Conservation (phyloP, 768 basidiomycete genomes). For the Suillus tomentosus region DNA sequence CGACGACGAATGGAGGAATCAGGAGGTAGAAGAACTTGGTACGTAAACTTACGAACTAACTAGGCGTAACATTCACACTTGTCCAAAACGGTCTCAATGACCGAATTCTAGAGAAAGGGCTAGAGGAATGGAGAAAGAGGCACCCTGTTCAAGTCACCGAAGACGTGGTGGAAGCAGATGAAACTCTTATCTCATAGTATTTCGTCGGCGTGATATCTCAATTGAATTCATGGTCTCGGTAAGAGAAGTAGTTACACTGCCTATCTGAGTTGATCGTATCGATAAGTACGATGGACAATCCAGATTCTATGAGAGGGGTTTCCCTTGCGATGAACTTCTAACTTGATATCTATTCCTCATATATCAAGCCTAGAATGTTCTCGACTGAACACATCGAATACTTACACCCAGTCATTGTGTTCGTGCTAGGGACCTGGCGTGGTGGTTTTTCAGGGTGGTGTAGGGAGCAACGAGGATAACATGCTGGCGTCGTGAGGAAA, state of each 20-base stretch:
- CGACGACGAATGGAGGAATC: constrained; percentile 65
- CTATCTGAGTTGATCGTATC: constrained; percentile 4
- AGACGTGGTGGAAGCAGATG: background rate
- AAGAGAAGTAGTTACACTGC: background rate
- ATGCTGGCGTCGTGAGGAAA: background rate
- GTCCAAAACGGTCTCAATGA: constrained; percentile 63
- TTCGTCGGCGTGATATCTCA: background rate
- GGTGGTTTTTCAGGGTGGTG: background rate
- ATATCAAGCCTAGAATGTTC: background rate
- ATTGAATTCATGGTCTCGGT: background rate
- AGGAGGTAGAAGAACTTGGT: constrained; percentile 62
- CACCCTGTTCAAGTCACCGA: constrained; percentile 27
- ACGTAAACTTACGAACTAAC: constrained; percentile 11
- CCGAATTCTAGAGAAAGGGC: constrained; percentile 67
- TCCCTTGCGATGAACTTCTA: background rate
- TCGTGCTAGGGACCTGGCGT: background rate
- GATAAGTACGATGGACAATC: background rate
- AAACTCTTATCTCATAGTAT: background rate
- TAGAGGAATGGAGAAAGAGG: constrained; percentile 67
- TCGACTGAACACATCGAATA: background rate
- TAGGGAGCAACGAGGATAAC: background rate
- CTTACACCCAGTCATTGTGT: background rate
- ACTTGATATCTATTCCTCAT: background rate
- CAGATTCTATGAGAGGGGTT: background rate
- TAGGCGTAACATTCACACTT: constrained; percentile 83